phyloP scores from a whole-genome alignment of 2,329 filamentous ascomycete genomes.

The Davidsoniella australis region DNA sequence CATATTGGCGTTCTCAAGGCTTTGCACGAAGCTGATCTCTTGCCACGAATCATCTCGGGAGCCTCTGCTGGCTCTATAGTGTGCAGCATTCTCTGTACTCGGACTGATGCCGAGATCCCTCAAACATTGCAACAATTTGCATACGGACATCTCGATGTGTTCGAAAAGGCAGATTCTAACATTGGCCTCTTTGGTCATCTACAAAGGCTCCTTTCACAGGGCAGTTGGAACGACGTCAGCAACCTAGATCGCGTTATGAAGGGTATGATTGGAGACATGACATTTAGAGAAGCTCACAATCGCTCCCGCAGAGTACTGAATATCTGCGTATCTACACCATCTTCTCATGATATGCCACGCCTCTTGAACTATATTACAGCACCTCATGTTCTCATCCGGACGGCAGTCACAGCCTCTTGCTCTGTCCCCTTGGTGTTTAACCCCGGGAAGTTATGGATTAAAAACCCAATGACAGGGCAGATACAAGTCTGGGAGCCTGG shows the following conservation, averaged over 20 bases:
- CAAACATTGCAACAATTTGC: constrained; percentile 52
- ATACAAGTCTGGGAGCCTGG: constrained; percentile 73
- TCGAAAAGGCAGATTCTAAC: constrained; percentile 37
- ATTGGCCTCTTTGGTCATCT: constrained; percentile 47
- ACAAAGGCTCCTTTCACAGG: constrained; percentile 60
- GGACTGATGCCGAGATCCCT: constrained; percentile 63
- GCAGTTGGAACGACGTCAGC: constrained; percentile 69
- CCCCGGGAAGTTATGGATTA: constrained; percentile 61
- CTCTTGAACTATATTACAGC: constrained; percentile 86
- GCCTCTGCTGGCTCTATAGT: constrained; percentile 81
- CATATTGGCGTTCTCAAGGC: constrained; percentile 78
- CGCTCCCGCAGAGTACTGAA: constrained; percentile 84
- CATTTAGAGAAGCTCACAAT: constrained; percentile 91
- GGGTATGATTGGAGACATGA: constrained; percentile 67
- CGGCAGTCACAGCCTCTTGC: constrained; percentile 87
- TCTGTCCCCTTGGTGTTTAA: constrained; percentile 80
- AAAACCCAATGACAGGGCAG: constrained; percentile 64
- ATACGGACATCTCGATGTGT: constrained; percentile 65
- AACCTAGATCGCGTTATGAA: constrained; percentile 72
- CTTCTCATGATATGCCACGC: constrained; percentile 70
- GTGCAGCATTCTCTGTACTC: constrained; percentile 60
- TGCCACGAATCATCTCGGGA: constrained; percentile 76
- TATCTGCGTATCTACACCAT: constrained; percentile 79
- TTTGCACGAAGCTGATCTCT: constrained; percentile 54
- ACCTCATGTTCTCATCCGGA: constrained; percentile 91